These are phyloP conservation scores for Coniochaeta prunicola DNA, from an alignment of 2,329 filamentous ascomycete genomes.

Conservation along the genomic window DNA sequence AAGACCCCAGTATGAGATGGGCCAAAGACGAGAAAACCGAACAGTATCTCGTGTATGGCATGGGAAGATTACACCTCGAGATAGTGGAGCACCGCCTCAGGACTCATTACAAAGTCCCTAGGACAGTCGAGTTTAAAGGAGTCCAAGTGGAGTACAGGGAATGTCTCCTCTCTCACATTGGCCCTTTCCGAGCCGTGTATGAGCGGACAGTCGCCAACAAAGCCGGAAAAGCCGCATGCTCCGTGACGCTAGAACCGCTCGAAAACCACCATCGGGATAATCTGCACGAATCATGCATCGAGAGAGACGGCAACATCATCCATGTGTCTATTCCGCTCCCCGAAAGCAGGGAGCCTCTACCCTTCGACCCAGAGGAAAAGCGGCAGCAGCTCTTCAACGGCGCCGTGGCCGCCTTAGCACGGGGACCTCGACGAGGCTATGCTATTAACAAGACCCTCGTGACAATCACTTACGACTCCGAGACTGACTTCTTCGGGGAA, in stretches of 20 bases:
- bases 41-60: conserved; percentile 87
- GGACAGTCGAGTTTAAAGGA: conserved; percentile 64
- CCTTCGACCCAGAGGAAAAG: conserved; percentile 42
- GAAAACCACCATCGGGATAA: conserved; percentile 27
- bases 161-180: conserved; percentile 54
- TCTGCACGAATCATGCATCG: conserved; percentile 33
- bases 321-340: conserved; percentile 47
- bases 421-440: conserved; percentile 74
- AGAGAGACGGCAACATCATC: conserved; percentile 65
- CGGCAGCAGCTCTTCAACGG: conserved; percentile 66
- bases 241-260: conserved; percentile 58
- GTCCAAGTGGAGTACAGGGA: conserved; percentile 97
- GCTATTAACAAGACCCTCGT: conserved; percentile 73
- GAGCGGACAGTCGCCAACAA: conserved; percentile 78
- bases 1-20: conserved; percentile 88
- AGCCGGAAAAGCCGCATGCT: conserved; percentile 69
- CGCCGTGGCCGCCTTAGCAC: conserved; percentile 72
- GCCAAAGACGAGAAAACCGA: conserved; percentile 82
- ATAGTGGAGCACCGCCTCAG: conserved; percentile 84
- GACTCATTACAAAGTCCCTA: conserved; percentile 78
- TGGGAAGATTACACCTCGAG: conserved; percentile 94
- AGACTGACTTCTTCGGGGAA: conserved; percentile 60
- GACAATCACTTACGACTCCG: conserved; percentile 59
- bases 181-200: conserved; percentile 54
- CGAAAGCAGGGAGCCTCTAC: conserved; percentile 38